phyloP scores from a whole-genome alignment of 1,139 yeast species.

The Debaryomyces sp. region DNA sequence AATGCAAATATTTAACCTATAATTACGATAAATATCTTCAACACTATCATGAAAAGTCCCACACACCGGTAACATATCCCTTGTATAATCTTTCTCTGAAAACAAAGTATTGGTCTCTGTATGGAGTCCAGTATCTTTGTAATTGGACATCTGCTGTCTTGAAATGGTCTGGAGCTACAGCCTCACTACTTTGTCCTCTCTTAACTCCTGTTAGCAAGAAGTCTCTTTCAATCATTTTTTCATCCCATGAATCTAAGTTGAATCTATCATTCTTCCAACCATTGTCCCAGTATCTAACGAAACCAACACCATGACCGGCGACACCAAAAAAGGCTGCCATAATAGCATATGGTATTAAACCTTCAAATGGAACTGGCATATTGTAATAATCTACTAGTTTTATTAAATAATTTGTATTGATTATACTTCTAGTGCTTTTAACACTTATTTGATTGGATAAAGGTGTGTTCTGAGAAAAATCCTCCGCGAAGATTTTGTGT shows the following conservation, averaged over 20 bases:
- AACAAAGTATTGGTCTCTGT: conserved; percentile 51
- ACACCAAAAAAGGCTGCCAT: conserved; percentile 52
- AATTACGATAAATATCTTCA: background rate
- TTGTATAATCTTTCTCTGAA: conserved; percentile 54
- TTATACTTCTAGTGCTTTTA: conserved; percentile 2
- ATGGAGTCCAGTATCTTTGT: conserved; percentile 51
- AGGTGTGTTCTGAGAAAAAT: conserved; percentile 3
- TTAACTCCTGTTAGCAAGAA: conserved; percentile 71
- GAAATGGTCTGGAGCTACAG: conserved; percentile 74
- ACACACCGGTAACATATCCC: conserved; percentile 50
- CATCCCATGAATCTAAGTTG: conserved; percentile 49
- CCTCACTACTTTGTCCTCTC: conserved; percentile 69
- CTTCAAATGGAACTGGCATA: conserved; percentile 56
- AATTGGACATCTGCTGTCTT: conserved; percentile 38
- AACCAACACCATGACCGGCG: conserved; percentile 52
- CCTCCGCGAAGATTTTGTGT: conserved; percentile 6
- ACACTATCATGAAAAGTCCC: conserved; percentile 42
- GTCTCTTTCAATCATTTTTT: conserved; percentile 69
- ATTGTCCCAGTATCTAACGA: conserved; percentile 53
- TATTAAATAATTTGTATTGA: background rate
- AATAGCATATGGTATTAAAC: conserved; percentile 51
- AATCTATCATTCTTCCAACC: conserved; percentile 55
- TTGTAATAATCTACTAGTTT: conserved; percentile 8
- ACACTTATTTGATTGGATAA: conserved; percentile 14
- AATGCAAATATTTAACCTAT: conserved; percentile 5